A percentile compares a stretch with the other conserved stretches of the same genome.
Conservation (phyloP, 2,329 filamentous ascomycete genomes). For the Ceratocystis cacaofunesta region DNA sequence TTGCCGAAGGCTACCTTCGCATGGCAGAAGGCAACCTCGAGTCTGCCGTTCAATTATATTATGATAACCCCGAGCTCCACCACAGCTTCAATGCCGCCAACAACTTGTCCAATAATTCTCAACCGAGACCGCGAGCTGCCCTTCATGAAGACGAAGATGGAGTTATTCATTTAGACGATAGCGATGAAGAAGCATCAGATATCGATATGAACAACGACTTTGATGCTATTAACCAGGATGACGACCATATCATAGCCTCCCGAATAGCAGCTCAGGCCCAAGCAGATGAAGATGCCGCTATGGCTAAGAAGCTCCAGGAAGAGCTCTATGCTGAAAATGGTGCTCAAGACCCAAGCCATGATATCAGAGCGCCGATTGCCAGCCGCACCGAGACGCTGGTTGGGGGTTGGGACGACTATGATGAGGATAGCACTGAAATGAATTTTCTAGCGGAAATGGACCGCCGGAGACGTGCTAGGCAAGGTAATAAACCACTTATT, state of each 20-base stretch:
- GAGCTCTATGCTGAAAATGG: slow-evolving; percentile 58
- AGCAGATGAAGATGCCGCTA: slow-evolving; percentile 80
- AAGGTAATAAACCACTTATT: slow-evolving; percentile 5
- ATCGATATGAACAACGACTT: slow-evolving; percentile 22
- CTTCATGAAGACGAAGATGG: slow-evolving; percentile 26
- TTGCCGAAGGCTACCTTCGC: slow-evolving; percentile 69
- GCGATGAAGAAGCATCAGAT: slow-evolving; percentile 22
- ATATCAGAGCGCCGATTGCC: slow-evolving; percentile 77
- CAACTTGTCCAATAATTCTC: slow-evolving; percentile 23
- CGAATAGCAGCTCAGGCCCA: slow-evolving; percentile 35
- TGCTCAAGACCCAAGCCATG: slow-evolving; percentile 34
- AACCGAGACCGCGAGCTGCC: slow-evolving; percentile 18
- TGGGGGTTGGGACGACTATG: slow-evolving; percentile 28
- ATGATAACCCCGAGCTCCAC: slow-evolving; percentile 67
- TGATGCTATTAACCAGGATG: slow-evolving; percentile 22
- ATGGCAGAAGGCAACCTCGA: slow-evolving; percentile 73
- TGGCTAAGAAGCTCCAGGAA: slow-evolving; percentile 82
- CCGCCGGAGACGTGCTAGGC: slow-evolving; percentile 8
- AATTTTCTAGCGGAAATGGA: slow-evolving; percentile 12
- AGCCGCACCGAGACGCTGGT: slow-evolving; percentile 84
- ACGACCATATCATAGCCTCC: slow-evolving; percentile 28
- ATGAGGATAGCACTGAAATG: background rate
- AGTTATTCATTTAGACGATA: slow-evolving; percentile 51
- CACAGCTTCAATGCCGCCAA: slow-evolving; percentile 29
- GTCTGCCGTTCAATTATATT: slow-evolving; percentile 79